phyloP scores from a whole-genome alignment of 306 rosid species.

The Carpinus viminea region DNA sequence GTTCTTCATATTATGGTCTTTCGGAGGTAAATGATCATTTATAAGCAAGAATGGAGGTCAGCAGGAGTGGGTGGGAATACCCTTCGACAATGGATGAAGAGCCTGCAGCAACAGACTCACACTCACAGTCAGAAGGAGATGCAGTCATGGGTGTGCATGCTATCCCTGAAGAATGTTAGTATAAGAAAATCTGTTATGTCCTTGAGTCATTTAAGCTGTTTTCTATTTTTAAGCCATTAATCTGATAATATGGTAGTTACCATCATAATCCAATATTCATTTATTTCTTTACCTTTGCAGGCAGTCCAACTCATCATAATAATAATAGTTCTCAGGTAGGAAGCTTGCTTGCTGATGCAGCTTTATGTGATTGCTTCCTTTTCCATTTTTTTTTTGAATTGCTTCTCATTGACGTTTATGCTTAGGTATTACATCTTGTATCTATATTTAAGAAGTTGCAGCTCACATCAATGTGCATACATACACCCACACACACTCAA shows the following conservation, averaged over 20 bases:
- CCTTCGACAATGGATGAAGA: conserved; percentile 54
- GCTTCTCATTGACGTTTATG: conserved; percentile 18
- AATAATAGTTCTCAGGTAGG: conserved; percentile 68
- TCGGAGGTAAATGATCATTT: conserved; percentile 69
- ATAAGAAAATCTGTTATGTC: conserved; percentile 22
- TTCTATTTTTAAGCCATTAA: not conserved
- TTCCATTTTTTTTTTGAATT: not conserved
- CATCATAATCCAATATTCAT: conserved; percentile 11
- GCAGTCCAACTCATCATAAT: conserved; percentile 52
- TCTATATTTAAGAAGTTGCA: not conserved
- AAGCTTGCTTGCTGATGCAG: conserved; percentile 29
- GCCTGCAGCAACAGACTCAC: conserved; percentile 50
- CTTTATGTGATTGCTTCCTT: conserved; percentile 16
- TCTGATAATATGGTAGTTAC: not conserved
- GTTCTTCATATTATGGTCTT: conserved; percentile 60
- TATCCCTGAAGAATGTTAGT: conserved; percentile 84
- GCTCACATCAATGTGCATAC: not conserved
- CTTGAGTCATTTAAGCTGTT: not conserved
- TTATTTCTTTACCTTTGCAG: conserved; percentile 33
- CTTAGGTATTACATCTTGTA: conserved; percentile 11
- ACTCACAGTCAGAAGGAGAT: conserved; percentile 59
- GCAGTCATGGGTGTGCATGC: conserved; percentile 52
- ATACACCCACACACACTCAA: not conserved
- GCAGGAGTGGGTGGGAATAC: conserved; percentile 71
- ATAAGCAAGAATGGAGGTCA: conserved; percentile 70